These are phyloP conservation scores for Podaxis sp. DNA, from an alignment of 768 basidiomycete genomes.

Conservation along the genomic window DNA sequence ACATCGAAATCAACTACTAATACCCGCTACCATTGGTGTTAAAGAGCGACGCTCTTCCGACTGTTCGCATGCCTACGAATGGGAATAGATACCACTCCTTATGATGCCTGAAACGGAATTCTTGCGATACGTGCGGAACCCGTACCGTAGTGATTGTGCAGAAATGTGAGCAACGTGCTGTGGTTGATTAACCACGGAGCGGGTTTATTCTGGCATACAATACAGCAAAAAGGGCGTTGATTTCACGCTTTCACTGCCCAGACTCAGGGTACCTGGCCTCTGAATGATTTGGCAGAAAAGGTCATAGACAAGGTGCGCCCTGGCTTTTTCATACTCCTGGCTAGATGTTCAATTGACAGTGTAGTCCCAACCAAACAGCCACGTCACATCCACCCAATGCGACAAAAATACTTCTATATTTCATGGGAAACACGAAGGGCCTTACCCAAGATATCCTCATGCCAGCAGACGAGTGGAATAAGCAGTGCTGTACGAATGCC, in stretches of 20 bases:
- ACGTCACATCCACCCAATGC: conserved; percentile 65
- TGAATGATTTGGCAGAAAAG: conserved; percentile 69
- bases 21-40: no score
- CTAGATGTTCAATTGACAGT: not conserved
- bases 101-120: conserved; percentile 44
- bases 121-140: conserved; percentile 59
- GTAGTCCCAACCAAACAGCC: conserved; percentile 87
- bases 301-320: conserved; percentile 70
- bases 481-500: conserved; percentile 78
- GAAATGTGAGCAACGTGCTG: conserved; percentile 62
- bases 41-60: not conserved
- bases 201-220: conserved; percentile 82
- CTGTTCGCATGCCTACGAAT: not conserved
- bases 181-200: conserved; percentile 61
- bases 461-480: conserved; percentile 65
- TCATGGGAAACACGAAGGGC: conserved; percentile 51
- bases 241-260: conserved; percentile 85
- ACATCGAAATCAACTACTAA: no score
- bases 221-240: conserved; percentile 92
- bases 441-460: conserved; percentile 66
- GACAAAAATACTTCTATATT: conserved; percentile 22
- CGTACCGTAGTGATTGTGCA: conserved; percentile 81
- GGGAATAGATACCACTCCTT: conserved; percentile 27
- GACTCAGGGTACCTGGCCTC: conserved; percentile 84
- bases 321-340: conserved; percentile 1